Percentiles rank a stretch among this genome's conserved stretches.
Conservation (phyloP, 805 yeast species). For the Brettanomyces nanus region DNA sequence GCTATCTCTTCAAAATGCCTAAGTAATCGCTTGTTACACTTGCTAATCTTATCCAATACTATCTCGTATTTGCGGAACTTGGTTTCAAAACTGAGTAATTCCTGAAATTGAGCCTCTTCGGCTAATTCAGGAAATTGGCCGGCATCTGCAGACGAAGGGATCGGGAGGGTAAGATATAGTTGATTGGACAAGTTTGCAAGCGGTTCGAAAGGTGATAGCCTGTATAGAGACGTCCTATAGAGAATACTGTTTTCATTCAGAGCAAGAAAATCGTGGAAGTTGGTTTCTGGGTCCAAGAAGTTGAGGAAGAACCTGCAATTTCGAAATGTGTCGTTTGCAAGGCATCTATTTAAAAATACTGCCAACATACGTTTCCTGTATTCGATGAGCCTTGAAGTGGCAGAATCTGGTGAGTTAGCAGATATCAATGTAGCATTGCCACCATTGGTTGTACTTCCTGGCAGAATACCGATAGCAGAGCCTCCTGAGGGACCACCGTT, state of each 20-base stretch:
- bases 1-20: conserved; percentile 38
- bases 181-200: conserved; percentile 41
- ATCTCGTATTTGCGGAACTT: conserved; percentile 27
- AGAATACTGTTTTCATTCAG: conserved; percentile 47
- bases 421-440: neutral
- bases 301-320: conserved; percentile 57
- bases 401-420: neutral
- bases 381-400: conserved; percentile 27
- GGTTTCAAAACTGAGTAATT: conserved; percentile 21
- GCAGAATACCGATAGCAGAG: neutral
- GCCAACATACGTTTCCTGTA: conserved; percentile 70
- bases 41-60: conserved; percentile 24
- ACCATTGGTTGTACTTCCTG: neutral
- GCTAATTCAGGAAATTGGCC: conserved; percentile 17
- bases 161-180: conserved; percentile 53
- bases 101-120: conserved; percentile 22
- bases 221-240: conserved; percentile 41
- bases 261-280: conserved; percentile 69
- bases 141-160: conserved; percentile 34
- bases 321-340: conserved; percentile 45
- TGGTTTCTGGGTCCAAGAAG: conserved; percentile 78
- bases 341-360: conserved; percentile 72
- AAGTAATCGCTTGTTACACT: conserved; percentile 38
- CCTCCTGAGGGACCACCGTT: neutral
- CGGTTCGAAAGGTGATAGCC: conserved; percentile 57